Conservation (phyloP, 768 basidiomycete species). For the Naematelia encephala region DNA sequence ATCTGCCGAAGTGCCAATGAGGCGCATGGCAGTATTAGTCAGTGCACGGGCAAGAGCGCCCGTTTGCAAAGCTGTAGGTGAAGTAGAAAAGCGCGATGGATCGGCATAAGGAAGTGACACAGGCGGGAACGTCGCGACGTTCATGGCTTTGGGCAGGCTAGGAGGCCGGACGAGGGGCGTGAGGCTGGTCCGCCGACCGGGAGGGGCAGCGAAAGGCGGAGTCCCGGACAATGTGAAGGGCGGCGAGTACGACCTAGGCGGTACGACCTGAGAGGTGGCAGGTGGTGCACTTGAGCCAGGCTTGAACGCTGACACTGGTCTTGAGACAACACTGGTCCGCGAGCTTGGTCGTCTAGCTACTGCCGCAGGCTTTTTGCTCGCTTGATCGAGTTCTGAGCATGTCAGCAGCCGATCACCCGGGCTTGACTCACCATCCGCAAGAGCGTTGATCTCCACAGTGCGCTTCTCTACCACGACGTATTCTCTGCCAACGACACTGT, state of each 20-base stretch:
- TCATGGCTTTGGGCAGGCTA: neutral
- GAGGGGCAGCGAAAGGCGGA: conserved; percentile 49
- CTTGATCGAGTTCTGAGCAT: conserved; percentile 52
- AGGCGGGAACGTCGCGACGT: conserved; percentile 19
- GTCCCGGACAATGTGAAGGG: conserved; percentile 47
- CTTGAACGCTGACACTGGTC: conserved; percentile 47
- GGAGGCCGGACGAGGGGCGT: neutral
- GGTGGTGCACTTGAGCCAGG: conserved; percentile 16
- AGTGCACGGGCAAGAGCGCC: conserved; percentile 51
- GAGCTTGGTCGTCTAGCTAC: conserved; percentile 50
- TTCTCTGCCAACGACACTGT: conserved; percentile 55
- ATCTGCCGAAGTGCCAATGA: conserved; percentile 48
- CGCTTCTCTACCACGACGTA: conserved; percentile 92
- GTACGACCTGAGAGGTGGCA: conserved; percentile 1
- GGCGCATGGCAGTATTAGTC: conserved; percentile 51
- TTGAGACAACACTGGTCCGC: conserved; percentile 37
- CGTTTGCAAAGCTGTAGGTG: conserved; percentile 42
- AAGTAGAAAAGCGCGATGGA: conserved; percentile 38
- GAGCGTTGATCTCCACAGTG: conserved; percentile 85
- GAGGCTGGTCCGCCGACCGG: neutral
- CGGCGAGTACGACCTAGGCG: conserved; percentile 48
- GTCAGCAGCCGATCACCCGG: neutral
- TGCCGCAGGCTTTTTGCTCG: conserved; percentile 44
- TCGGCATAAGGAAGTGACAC: conserved; percentile 10
- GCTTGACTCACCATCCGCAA: conserved; percentile 72